Conservation (phyloP, 2,329 filamentous ascomycete species). For the Didymella pinodella region DNA sequence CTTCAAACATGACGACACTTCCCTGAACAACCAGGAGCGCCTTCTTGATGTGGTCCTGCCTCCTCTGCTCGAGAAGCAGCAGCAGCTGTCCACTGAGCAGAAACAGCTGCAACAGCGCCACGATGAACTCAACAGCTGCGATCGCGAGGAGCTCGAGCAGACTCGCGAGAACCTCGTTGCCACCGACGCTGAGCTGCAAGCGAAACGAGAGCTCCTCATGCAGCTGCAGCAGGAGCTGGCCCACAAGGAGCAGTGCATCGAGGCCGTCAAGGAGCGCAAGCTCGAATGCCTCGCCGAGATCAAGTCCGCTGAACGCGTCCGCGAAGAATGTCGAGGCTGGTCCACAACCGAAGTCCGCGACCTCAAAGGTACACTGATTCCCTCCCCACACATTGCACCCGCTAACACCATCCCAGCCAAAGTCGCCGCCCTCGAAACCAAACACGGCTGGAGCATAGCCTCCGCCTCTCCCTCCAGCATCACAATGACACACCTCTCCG, state of each 20-base stretch:
- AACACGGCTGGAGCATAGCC: constrained; percentile 75
- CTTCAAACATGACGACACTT: constrained; percentile 75
- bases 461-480: constrained; percentile 65
- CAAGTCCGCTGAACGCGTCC: constrained; percentile 78
- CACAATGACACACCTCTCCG: constrained; percentile 76
- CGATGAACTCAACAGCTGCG: constrained; percentile 77
- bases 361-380: constrained; percentile 71
- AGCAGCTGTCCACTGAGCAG: constrained; percentile 69
- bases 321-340: constrained; percentile 91
- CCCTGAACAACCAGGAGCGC: constrained; percentile 72
- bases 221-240: constrained; percentile 72
- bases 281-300: constrained; percentile 76
- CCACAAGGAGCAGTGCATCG: constrained; percentile 71
- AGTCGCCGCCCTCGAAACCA: constrained; percentile 70
- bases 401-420: constrained; percentile 63
- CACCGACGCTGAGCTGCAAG: constrained; percentile 72
- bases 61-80: constrained; percentile 65
- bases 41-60: constrained; percentile 75
- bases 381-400: not conserved
- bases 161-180: constrained; percentile 73
- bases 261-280: constrained; percentile 71
- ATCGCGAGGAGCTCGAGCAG: constrained; percentile 77
- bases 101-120: constrained; percentile 74
- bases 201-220: constrained; percentile 72
- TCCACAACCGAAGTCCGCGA: constrained; percentile 79